Percentiles rank a stretch among this genome's conserved stretches.
phyloP scores from a whole-genome alignment of 192 early-diverging fungal genomes.

The Coemansia sp. region DNA sequence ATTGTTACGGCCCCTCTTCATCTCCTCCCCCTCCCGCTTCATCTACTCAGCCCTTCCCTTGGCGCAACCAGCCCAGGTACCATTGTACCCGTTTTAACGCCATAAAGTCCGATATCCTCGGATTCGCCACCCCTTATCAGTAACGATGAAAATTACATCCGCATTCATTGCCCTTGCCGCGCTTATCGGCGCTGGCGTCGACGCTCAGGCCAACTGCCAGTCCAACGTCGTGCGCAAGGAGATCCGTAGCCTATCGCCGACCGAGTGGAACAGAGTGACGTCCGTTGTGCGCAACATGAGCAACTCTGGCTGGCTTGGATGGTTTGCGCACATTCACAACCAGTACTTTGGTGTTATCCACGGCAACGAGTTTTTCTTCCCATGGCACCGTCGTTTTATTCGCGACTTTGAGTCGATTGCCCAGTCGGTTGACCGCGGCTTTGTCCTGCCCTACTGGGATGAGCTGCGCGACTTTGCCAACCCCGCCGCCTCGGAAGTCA shows the following conservation, averaged over 20 bases:
- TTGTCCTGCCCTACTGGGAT: conserved; percentile 57
- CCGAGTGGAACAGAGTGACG: conserved; percentile 27
- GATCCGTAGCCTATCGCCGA: conserved; percentile 41
- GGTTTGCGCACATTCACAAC: conserved; percentile 43
- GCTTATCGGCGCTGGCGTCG: conserved; percentile 21
- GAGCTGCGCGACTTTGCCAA: conserved; percentile 50
- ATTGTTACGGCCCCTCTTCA: conserved; percentile 8
- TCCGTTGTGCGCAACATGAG: conserved; percentile 26
- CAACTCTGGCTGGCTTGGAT: conserved; percentile 37
- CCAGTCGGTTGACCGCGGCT: conserved; percentile 22
- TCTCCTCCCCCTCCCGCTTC: conserved; percentile 3
- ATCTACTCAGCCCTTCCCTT: neutral
- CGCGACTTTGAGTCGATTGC: conserved; percentile 52
- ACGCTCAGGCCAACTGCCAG: conserved; percentile 31
- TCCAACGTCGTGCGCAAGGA: conserved; percentile 38
- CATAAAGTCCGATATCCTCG: neutral
- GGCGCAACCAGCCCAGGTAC: neutral
- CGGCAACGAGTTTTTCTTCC: conserved; percentile 50
- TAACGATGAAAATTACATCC: conserved; percentile 46
- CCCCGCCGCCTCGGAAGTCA: conserved; percentile 33
- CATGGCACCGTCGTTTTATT: conserved; percentile 52
- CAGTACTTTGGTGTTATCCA: conserved; percentile 40
- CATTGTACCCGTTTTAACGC: conserved; percentile 1
- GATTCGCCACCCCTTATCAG: neutral
- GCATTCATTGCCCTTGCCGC: conserved; percentile 42